These are phyloP conservation scores for Nicotiana knightiana DNA, from an alignment of 257 asterid species.

Conservation along the genomic window DNA sequence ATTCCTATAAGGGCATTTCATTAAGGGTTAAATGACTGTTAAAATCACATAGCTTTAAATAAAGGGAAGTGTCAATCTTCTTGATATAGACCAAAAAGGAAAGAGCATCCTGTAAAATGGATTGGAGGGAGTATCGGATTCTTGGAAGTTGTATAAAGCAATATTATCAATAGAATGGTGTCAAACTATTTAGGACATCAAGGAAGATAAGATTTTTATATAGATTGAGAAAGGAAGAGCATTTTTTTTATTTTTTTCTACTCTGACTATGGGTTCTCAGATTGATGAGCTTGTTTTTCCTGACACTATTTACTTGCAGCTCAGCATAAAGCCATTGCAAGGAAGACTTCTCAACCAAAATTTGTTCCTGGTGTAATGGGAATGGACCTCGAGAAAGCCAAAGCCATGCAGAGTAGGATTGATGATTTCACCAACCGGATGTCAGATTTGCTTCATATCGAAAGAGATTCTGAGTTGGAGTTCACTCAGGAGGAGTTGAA, in stretches of 20 bases:
- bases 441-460: slow-evolving; percentile 76
- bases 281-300: neutral
- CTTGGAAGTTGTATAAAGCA: neutral
- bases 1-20: neutral
- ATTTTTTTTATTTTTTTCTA: neutral
- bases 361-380: slow-evolving; percentile 57
- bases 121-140: neutral
- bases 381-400: slow-evolving; percentile 59
- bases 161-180: neutral
- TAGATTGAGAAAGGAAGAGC: neutral
- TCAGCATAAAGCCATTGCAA: slow-evolving; percentile 86
- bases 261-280: neutral
- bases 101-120: neutral
- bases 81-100: neutral
- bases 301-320: slow-evolving; percentile 44
- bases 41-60: neutral
- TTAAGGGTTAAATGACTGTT: neutral
- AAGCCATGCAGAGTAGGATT: slow-evolving; percentile 60
- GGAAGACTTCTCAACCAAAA: slow-evolving; percentile 52
- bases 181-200: neutral
- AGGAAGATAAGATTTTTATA: neutral
- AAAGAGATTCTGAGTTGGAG: slow-evolving; percentile 88
- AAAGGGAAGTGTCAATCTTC: neutral
- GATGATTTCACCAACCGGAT: slow-evolving; percentile 60
- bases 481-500: slow-evolving; percentile 89